Evolutionary conservation across 192 early-diverging fungal genomes (phyloP).

Genomic region (Backusella australiensis): DNA sequence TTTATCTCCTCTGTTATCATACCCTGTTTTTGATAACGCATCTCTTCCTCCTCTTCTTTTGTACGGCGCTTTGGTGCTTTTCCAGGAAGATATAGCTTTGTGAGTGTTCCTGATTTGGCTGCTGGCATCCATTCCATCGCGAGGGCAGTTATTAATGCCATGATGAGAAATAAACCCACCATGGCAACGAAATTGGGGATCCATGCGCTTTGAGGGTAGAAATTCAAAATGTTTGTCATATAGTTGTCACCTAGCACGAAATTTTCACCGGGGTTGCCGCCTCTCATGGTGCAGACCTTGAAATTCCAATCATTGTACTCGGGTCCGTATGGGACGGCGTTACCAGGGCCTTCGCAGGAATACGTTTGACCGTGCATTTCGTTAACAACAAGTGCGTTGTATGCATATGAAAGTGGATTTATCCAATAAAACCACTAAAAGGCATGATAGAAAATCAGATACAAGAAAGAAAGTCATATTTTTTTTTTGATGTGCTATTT

Average conservation of each 20-base stretch:
- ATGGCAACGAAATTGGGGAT: slow-evolving; percentile 42
- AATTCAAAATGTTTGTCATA: slow-evolving; percentile 42
- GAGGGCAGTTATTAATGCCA: slow-evolving; percentile 34
- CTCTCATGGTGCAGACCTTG: slow-evolving; percentile 58
- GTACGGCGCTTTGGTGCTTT: background rate
- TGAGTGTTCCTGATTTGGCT: slow-evolving; percentile 50
- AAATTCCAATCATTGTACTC: slow-evolving; percentile 42
- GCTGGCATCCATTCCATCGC: slow-evolving; percentile 62
- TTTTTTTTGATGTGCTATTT: slow-evolving; percentile 3
- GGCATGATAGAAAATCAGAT: too few species aligned
- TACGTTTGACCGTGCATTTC: slow-evolving; percentile 47
- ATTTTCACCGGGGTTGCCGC: slow-evolving; percentile 42
- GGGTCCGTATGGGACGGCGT: slow-evolving; percentile 45
- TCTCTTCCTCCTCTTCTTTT: slow-evolving; percentile 6
- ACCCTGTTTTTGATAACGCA: background rate
- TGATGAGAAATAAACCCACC: slow-evolving; percentile 32
- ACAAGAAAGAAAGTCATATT: too few species aligned
- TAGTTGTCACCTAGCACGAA: slow-evolving; percentile 53
- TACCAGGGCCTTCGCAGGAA: slow-evolving; percentile 20
- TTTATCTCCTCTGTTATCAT: slow-evolving; percentile 35
- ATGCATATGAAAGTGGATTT: slow-evolving; percentile 70
- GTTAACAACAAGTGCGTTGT: slow-evolving; percentile 67
- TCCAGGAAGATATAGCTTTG: slow-evolving; percentile 46
- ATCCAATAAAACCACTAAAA: slow-evolving; percentile 60
- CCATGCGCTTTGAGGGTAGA: slow-evolving; percentile 48